phyloP scores from a whole-genome alignment of 2,329 filamentous ascomycete genomes.

The Scedosporium boydii region DNA sequence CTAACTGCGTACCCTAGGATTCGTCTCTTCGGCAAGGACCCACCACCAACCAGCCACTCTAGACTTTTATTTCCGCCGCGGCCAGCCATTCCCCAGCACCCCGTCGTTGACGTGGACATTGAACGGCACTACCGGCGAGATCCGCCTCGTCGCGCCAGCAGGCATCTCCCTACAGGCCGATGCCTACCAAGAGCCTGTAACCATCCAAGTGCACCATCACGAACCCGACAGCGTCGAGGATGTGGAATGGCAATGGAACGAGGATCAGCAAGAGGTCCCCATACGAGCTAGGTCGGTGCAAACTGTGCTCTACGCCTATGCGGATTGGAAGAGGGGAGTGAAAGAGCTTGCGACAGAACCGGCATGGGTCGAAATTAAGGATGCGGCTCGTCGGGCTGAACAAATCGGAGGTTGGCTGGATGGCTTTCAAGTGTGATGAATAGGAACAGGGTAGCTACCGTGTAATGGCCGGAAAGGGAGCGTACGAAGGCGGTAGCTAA shows the following conservation, averaged over 20 bases:
- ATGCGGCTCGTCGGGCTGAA: too few relatives aligned
- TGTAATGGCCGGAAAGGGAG: too few relatives aligned
- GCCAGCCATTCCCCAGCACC: slow-evolving; percentile 36
- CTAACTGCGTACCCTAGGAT: not conserved
- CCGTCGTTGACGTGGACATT: slow-evolving; percentile 38
- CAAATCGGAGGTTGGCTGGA: too few relatives aligned
- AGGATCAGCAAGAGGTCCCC: slow-evolving; percentile 36
- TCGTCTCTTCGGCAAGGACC: slow-evolving; percentile 24
- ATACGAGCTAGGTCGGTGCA: slow-evolving; percentile 8
- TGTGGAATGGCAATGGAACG: slow-evolving; percentile 33
- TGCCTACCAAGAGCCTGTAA: slow-evolving; percentile 27
- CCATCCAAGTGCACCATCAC: slow-evolving; percentile 41
- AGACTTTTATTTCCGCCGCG: slow-evolving; percentile 33
- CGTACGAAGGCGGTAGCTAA: too few relatives aligned
- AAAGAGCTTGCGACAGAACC: too few relatives aligned
- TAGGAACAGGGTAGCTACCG: too few relatives aligned
- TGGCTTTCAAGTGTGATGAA: too few relatives aligned
- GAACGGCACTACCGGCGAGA: slow-evolving; percentile 34
- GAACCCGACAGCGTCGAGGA: slow-evolving; percentile 32
- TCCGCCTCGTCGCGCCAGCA: not conserved
- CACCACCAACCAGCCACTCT: slow-evolving; percentile 27
- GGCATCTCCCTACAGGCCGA: slow-evolving; percentile 13
- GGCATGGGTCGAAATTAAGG: too few relatives aligned
- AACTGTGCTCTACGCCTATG: too few relatives aligned
- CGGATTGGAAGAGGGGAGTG: too few relatives aligned